Percentiles rank a stretch among this genome's conserved stretches.
Conservation (phyloP, 2,329 filamentous ascomycete genomes). For the Calonectria hongkongensis region DNA sequence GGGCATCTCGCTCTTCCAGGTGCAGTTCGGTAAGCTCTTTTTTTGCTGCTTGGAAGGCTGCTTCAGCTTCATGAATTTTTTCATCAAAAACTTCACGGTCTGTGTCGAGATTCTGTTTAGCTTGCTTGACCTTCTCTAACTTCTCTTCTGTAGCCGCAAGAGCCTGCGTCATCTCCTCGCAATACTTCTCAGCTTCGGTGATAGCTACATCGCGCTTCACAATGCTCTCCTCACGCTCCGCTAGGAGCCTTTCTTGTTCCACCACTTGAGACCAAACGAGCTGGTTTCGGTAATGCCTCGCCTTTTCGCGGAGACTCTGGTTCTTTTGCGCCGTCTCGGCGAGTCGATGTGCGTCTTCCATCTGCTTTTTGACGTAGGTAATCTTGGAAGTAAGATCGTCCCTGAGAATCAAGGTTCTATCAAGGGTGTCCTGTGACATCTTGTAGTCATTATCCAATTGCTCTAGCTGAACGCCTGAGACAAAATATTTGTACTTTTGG, state of each 20-base stretch:
- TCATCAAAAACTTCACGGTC: conserved; percentile 70
- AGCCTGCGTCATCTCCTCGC: conserved; percentile 68
- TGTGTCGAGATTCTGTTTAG: conserved; percentile 64
- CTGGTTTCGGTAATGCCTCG: conserved; percentile 77
- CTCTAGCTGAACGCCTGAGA: conserved; percentile 95
- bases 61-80: conserved; percentile 66
- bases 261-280: conserved; percentile 92
- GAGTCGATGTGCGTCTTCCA: conserved; percentile 77
- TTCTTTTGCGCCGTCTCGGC: conserved; percentile 80
- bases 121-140: conserved; percentile 61
- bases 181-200: conserved; percentile 52
- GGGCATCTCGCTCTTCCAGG: conserved; percentile 80
- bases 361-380: conserved; percentile 61
- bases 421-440: conserved; percentile 85
- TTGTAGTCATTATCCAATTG: conserved; percentile 94
- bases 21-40: conserved; percentile 73
- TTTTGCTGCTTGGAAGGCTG: conserved; percentile 72
- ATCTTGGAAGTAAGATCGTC: conserved; percentile 61
- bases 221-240: conserved; percentile 57
- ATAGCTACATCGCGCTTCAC: conserved; percentile 53
- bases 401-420: conserved; percentile 72
- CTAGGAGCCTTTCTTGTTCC: conserved; percentile 78
- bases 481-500: conserved; percentile 97
- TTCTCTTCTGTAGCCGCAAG: conserved; percentile 69
- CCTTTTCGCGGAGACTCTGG: conserved; percentile 76